Conservation (phyloP, 352 stramenopile species). For the Globisporangium megalacanthum region DNA sequence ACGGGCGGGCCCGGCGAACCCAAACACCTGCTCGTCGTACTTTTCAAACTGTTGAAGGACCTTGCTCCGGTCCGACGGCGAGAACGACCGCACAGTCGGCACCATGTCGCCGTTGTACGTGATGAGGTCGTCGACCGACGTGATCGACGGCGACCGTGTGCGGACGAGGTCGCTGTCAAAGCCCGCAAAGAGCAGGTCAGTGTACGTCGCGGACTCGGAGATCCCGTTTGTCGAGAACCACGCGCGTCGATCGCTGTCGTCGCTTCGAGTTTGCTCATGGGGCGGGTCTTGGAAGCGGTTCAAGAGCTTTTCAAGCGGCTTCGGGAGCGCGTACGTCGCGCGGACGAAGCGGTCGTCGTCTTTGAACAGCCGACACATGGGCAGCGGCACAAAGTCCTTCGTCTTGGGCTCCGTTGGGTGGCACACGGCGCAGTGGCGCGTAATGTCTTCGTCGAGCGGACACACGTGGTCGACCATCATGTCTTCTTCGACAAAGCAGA, state of each 20-base stretch:
- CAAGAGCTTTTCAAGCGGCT: constrained; percentile 57
- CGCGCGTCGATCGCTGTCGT: constrained; percentile 31
- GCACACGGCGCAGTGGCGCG: constrained; percentile 54
- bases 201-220: constrained; percentile 38
- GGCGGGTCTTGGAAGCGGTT: constrained; percentile 29
- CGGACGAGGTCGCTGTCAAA: constrained; percentile 65
- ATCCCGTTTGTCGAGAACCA: constrained; percentile 22
- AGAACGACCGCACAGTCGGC: constrained; percentile 44
- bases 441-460: constrained; percentile 62
- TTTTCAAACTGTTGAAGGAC: constrained; percentile 49
- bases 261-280: constrained; percentile 9
- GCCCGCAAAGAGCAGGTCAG: constrained; percentile 47
- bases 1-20: constrained; percentile 16
- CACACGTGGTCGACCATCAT: constrained; percentile 71
- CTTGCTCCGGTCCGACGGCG: constrained; percentile 36
- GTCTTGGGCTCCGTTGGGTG: constrained; percentile 34
- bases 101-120: constrained; percentile 32
- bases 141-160: constrained; percentile 49
- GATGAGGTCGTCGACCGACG: constrained; percentile 39
- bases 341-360: constrained; percentile 25
- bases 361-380: constrained; percentile 75
- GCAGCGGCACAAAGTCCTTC: constrained; percentile 63
- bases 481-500: constrained; percentile 81
- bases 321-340: constrained; percentile 36
- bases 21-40: constrained; percentile 76